phyloP scores from a whole-genome alignment of 768 basidiomycete genomes.

The Asterophora lycoperdoides region DNA sequence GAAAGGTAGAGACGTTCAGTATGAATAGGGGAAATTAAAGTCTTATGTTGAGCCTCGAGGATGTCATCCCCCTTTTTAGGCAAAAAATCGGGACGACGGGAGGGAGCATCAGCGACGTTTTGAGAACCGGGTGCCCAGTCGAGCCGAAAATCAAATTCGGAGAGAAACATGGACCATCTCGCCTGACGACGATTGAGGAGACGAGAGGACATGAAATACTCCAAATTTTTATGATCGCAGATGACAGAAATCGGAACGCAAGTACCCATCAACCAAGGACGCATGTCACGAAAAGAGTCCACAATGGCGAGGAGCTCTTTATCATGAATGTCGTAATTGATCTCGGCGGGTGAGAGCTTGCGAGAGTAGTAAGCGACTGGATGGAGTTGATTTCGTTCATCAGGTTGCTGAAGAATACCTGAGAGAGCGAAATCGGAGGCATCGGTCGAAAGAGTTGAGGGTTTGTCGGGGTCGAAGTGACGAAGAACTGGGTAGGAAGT shows the following conservation, averaged over 20 bases:
- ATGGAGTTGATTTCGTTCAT: slow-evolving; percentile 23
- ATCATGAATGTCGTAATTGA: slow-evolving; percentile 47
- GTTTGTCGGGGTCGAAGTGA: not conserved
- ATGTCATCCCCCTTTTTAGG: not conserved
- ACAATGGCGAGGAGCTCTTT: slow-evolving; percentile 50
- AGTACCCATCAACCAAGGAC: slow-evolving; percentile 27
- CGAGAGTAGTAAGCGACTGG: slow-evolving; percentile 36
- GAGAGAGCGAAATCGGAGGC: slow-evolving; percentile 33
- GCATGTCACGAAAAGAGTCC: slow-evolving; percentile 30
- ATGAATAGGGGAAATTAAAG: too few species aligned
- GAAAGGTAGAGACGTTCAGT: too few species aligned
- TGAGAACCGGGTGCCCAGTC: not conserved
- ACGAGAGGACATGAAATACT: slow-evolving; percentile 37
- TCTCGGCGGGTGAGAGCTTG: slow-evolving; percentile 32
- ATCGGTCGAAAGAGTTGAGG: slow-evolving; percentile 17
- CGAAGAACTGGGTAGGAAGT: not conserved
- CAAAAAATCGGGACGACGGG: not conserved
- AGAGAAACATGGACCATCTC: slow-evolving; percentile 40
- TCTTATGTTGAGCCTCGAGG: too few species aligned
- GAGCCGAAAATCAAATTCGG: slow-evolving; percentile 26
- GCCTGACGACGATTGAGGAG: slow-evolving; percentile 42
- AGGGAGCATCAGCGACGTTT: not conserved
- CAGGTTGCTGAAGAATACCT: slow-evolving; percentile 26
- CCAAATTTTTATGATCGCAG: slow-evolving; percentile 38
- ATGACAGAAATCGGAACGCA: slow-evolving; percentile 17